phyloP scores from a whole-genome alignment of 2,329 filamentous ascomycete species.

The Colletotrichum limetticola region DNA sequence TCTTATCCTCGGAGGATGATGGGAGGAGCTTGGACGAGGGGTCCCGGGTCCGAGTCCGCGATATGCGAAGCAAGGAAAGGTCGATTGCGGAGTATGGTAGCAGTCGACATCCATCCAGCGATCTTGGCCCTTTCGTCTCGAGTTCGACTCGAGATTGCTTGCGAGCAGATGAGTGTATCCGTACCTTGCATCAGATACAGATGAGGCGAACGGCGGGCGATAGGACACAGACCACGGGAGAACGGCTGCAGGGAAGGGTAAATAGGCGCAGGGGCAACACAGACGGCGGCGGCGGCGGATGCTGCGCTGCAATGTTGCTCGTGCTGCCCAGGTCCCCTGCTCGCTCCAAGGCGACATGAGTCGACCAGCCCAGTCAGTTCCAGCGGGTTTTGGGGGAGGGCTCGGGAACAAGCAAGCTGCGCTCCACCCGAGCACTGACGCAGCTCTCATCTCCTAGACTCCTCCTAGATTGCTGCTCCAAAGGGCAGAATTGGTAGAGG shows the following conservation, averaged over 20 bases:
- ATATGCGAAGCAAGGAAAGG: slow-evolving; percentile 23
- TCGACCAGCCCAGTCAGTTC: not conserved
- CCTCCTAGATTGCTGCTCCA: not conserved
- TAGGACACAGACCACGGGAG: slow-evolving; percentile 36
- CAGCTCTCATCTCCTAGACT: not conserved
- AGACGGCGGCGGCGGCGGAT: slow-evolving; percentile 25
- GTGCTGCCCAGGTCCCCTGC: slow-evolving; percentile 28
- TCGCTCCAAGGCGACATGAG: slow-evolving; percentile 16
- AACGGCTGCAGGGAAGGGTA: slow-evolving; percentile 35
- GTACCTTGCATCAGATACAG: slow-evolving; percentile 33
- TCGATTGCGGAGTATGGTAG: slow-evolving; percentile 22
- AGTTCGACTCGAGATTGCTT: not conserved
- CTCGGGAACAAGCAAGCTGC: slow-evolving; percentile 19
- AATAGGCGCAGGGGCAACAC: slow-evolving; percentile 34
- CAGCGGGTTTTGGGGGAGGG: not conserved
- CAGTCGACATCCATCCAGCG: not conserved
- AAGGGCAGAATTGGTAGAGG: not conserved
- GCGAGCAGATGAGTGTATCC: slow-evolving; percentile 8
- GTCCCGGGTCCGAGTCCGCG: slow-evolving; percentile 11
- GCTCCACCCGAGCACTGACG: slow-evolving; percentile 17
- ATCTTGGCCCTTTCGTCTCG: slow-evolving; percentile 26
- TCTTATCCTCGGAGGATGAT: slow-evolving; percentile 12
- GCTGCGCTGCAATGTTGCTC: slow-evolving; percentile 33
- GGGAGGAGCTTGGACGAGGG: not conserved
- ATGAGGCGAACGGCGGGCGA: slow-evolving; percentile 32